Evolutionary conservation across 2,329 filamentous ascomycete species (phyloP).

Genomic region (Penicillium brasilianum): DNA sequence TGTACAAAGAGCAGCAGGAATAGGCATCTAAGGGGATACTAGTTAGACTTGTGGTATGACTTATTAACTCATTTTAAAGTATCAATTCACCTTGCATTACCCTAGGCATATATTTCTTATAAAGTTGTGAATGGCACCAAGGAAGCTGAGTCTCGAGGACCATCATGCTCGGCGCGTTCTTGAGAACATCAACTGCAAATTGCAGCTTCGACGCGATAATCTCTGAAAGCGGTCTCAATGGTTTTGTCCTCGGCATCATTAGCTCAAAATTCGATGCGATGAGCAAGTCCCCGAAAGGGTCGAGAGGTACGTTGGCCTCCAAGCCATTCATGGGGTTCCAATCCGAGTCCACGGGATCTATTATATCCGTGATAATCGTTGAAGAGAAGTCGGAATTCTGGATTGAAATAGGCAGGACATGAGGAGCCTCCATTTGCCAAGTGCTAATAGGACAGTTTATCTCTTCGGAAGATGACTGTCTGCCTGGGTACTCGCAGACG

Average conservation of each 20-base stretch:
- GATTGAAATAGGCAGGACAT: neutral
- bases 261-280: constrained; percentile 9
- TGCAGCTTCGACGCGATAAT: constrained; percentile 33
- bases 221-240: constrained; percentile 22
- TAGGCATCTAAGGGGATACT: constrained; percentile 51
- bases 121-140: constrained; percentile 61
- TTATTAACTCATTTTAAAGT: neutral
- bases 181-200: constrained; percentile 53
- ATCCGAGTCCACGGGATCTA: neutral
- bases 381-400: neutral
- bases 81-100: constrained; percentile 53
- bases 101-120: constrained; percentile 57
- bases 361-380: neutral
- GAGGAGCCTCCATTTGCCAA: neutral
- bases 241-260: constrained; percentile 11
- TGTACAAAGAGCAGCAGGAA: constrained; percentile 59
- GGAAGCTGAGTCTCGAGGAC: constrained; percentile 56
- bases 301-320: constrained; percentile 10
- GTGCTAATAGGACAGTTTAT: neutral
- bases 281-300: neutral
- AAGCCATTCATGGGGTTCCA: neutral
- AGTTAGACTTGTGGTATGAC: neutral
- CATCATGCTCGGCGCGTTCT: constrained; percentile 52
- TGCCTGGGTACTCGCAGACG: constrained; percentile 54
- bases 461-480: constrained; percentile 9